Conservation (phyloP, 2,329 filamentous ascomycete genomes). For the Pestalotiopsis sp. region DNA sequence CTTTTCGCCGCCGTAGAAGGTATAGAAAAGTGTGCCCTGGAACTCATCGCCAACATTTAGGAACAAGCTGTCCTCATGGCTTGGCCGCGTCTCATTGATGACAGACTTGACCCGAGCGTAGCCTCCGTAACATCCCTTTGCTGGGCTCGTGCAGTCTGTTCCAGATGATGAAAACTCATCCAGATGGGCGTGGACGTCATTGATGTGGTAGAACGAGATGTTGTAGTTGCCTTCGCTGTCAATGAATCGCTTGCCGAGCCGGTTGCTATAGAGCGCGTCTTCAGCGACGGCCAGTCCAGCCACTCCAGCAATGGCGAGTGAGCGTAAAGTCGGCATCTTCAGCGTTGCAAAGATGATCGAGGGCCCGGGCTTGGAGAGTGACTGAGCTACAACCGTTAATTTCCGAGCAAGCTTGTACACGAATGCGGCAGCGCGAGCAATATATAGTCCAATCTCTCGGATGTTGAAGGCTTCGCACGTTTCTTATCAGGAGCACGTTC, state of each 20-base stretch:
- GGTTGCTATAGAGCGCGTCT: slow-evolving; percentile 53
- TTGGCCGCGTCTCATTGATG: slow-evolving; percentile 58
- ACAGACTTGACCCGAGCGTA: slow-evolving; percentile 67
- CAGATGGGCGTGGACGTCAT: slow-evolving; percentile 70
- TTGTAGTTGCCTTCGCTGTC: slow-evolving; percentile 55
- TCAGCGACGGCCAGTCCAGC: slow-evolving; percentile 32
- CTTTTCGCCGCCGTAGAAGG: slow-evolving; percentile 69
- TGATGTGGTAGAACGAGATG: slow-evolving; percentile 70
- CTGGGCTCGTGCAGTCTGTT: slow-evolving; percentile 60
- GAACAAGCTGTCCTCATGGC: slow-evolving; percentile 63
- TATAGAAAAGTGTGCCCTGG: slow-evolving; percentile 70
- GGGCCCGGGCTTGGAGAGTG: not conserved
- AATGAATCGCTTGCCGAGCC: slow-evolving; percentile 51
- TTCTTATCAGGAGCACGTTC: not conserved
- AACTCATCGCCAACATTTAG: slow-evolving; percentile 72
- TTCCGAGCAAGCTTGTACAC: not conserved
- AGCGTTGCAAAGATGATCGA: slow-evolving; percentile 19
- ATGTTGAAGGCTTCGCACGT: not conserved
- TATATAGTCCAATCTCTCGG: not conserved
- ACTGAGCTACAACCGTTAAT: not conserved
- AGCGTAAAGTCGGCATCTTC: slow-evolving; percentile 15
- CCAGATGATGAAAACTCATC: slow-evolving; percentile 65
- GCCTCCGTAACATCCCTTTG: slow-evolving; percentile 64
- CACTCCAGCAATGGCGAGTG: slow-evolving; percentile 21
- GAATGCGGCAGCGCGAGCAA: not conserved